A percentile compares a stretch with the other conserved stretches of the same genome.
Conservation (phyloP, 2,329 filamentous ascomycete genomes). For the Botrytis hyacinthi region DNA sequence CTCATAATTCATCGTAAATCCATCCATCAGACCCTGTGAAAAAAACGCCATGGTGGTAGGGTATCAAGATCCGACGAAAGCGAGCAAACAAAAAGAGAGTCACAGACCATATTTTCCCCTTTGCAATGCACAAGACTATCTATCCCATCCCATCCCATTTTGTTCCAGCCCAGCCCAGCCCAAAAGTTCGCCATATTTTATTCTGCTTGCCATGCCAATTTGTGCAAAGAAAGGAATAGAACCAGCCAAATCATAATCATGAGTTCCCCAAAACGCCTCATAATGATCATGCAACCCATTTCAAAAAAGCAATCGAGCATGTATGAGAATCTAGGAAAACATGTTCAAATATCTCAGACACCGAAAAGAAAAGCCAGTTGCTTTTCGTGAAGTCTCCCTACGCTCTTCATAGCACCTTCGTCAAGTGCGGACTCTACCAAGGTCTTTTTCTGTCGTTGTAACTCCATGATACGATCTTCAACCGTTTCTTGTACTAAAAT, state of each 20-base stretch:
- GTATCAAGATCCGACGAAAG: background rate
- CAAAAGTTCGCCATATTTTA: background rate
- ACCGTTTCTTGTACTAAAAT: conserved; percentile 76
- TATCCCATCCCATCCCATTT: background rate
- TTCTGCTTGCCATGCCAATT: background rate
- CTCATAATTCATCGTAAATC: background rate
- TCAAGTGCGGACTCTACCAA: conserved; percentile 79
- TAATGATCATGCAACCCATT: background rate
- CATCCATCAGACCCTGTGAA: background rate
- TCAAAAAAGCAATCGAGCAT: background rate
- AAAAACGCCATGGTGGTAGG: conserved; percentile 11
- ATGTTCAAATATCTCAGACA: conserved; percentile 12
- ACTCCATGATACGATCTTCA: conserved; percentile 77
- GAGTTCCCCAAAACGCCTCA: conserved; percentile 4
- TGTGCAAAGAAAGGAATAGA: background rate
- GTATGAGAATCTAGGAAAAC: background rate
- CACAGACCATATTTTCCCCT: background rate
- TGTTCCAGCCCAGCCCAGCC: background rate
- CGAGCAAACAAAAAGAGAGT: background rate
- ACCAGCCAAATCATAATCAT: conserved; percentile 1
- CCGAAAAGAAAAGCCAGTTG: conserved; percentile 37
- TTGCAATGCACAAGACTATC: background rate
- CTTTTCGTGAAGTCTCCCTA: conserved; percentile 57
- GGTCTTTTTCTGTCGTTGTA: conserved; percentile 76
- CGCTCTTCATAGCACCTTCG: conserved; percentile 64